Base-by-base conservation (phyloP, 148 eudicot genomes). In the Rheum nobile region DNA sequence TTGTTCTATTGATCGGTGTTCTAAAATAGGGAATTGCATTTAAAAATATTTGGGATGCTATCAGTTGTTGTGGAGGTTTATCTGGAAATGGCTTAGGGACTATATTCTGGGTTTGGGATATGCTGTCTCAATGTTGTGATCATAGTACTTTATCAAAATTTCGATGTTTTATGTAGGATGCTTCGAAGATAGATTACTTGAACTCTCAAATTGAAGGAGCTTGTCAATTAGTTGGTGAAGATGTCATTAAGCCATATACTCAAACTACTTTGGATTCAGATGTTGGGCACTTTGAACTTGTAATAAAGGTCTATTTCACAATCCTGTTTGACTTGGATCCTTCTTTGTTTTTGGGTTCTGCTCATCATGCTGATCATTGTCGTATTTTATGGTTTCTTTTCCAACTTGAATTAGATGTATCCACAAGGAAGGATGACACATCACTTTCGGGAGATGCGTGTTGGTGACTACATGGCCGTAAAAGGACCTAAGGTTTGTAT, bases 341-440 rank as follows among this genome's bases (percentile, higher is more conserved):
- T 41, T 72, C 61, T n/a, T 70, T 21, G 34, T 34, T 41, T 69
- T 14, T 52, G 10, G 43, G 43, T 44, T 11, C 32, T 55, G 79
- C 16, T 34, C 21, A 32, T 65, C 41, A 34, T 34, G 38, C 41
- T 75, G 31, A 42, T 63, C 72, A 71, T 31, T 24, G 35, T 42
- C 6, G n/a, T 39, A 17, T 55, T 59, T 31, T 35, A 37, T 38
- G 47, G 26, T 59, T 77, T 73, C 71, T 12, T 35, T 79, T 26
- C 9, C 35, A 28, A 26, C 22, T 76, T 50, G 21, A 16, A 26
- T 41, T 41, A 95, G 97, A 95, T 95, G 98, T 91, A 95, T 83
- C 96, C 97, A 21, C 96, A 84, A 88, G 98, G 97, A 81, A 81
- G 97, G 81, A 95, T 95, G 98, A 91, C 97, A 4, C 97, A 91